phyloP scores from a whole-genome alignment of 192 early-diverging fungal genomes.

The Cetraspora pellucida region DNA sequence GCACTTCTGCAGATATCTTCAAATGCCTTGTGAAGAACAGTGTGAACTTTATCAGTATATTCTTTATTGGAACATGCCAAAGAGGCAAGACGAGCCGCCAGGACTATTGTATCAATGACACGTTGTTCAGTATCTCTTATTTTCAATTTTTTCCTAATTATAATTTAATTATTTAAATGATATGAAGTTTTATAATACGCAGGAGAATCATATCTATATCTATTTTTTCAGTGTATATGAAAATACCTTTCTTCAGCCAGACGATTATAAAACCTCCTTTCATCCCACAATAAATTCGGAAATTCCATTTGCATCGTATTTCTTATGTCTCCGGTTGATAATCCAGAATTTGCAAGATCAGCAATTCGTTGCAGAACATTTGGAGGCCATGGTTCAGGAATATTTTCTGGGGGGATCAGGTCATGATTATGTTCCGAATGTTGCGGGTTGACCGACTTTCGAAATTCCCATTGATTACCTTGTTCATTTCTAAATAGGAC shows the following conservation, averaged over 20 bases:
- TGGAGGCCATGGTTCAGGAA: slow-evolving; percentile 56
- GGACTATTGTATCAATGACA: slow-evolving; percentile 44
- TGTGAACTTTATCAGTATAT: slow-evolving; percentile 32
- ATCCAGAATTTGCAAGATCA: slow-evolving; percentile 50
- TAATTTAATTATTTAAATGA: neutral
- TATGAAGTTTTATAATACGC: neutral
- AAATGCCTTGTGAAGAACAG: neutral
- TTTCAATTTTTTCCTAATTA: slow-evolving; percentile 44
- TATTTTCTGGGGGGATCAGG: slow-evolving; percentile 48
- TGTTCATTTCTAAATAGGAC: slow-evolving; percentile 57
- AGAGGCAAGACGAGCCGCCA: slow-evolving; percentile 51
- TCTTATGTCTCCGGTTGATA: slow-evolving; percentile 51
- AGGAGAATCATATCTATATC: neutral
- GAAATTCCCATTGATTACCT: slow-evolving; percentile 55
- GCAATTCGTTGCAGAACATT: slow-evolving; percentile 54
- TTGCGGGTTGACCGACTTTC: slow-evolving; percentile 59
- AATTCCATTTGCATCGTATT: slow-evolving; percentile 55
- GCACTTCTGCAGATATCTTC: slow-evolving; percentile 6
- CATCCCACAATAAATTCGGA: slow-evolving; percentile 57
- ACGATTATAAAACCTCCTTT: slow-evolving; percentile 61
- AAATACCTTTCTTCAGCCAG: slow-evolving; percentile 49
- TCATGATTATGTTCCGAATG: slow-evolving; percentile 60
- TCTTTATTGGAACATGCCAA: slow-evolving; percentile 43
- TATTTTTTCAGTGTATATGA: neutral
- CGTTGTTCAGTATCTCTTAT: slow-evolving; percentile 48